These are phyloP conservation scores for Alloascoidea hylecoeti DNA, from an alignment of 805 yeast genomes.

Conservation along the genomic window DNA sequence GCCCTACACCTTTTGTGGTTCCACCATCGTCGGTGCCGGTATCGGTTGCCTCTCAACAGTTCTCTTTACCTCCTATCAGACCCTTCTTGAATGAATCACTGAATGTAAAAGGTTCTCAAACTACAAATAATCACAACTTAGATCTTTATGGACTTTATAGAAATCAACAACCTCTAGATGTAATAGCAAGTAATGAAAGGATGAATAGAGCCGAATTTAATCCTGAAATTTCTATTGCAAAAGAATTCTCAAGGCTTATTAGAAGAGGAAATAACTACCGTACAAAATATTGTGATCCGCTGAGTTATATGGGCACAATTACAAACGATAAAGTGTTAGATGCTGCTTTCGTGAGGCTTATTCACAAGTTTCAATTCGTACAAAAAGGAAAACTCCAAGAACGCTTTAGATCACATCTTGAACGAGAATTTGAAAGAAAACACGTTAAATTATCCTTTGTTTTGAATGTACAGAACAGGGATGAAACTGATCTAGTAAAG, in stretches of 20 bases:
- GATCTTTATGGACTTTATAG: too few species aligned
- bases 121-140: too few species aligned
- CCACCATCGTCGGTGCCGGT: too few species aligned
- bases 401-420: neutral
- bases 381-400: neutral
- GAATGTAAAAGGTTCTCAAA: neutral
- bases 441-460: neutral
- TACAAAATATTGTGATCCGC: neutral
- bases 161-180: too few species aligned
- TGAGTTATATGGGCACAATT: neutral
- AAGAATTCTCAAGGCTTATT: neutral
- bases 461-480: neutral
- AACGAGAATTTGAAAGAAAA: neutral
- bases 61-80: neutral
- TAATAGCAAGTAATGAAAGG: neutral
- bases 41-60: neutral
- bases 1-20: conserved; percentile 1
- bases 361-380: neutral
- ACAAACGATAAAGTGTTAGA: neutral
- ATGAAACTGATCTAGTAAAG: neutral
- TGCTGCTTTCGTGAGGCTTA: neutral
- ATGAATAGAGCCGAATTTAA: neutral
- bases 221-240: neutral
- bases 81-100: neutral
- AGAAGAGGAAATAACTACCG: neutral